Evolutionary conservation across 129 eudicot species (phyloP).

Genomic region (Oenanthe sinensis): DNA sequence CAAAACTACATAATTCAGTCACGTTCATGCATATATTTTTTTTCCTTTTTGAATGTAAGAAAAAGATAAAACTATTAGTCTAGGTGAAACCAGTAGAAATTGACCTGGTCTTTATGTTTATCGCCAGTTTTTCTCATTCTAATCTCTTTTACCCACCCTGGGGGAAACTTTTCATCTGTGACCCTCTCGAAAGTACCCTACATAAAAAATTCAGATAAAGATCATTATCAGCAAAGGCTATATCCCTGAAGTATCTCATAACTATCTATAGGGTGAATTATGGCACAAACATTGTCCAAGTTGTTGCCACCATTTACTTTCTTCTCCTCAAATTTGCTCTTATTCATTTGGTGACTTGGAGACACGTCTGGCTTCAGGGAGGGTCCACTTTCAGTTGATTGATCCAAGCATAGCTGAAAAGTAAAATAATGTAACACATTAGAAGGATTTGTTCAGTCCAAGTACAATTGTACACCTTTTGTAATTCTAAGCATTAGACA

Average conservation of each 20-base stretch:
- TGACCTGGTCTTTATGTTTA: constrained; percentile 46
- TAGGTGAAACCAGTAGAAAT: background rate
- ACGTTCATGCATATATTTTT: background rate
- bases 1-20: background rate
- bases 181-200: constrained; percentile 42
- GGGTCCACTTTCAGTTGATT: constrained; percentile 13
- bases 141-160: constrained; percentile 74
- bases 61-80: background rate
- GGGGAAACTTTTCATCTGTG: constrained; percentile 50
- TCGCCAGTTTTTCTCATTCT: constrained; percentile 29
- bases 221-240: constrained; percentile 5
- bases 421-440: background rate
- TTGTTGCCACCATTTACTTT: constrained; percentile 15
- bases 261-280: constrained; percentile 7
- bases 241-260: background rate
- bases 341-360: constrained; percentile 10
- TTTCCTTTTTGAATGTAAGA: background rate
- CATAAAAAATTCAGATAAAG: constrained; percentile 14
- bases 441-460: background rate
- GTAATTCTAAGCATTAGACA: background rate
- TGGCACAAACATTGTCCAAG: constrained; percentile 25
- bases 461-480: background rate
- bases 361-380: constrained; percentile 24
- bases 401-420: constrained; percentile 21
- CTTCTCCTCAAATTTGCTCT: constrained; percentile 16